Conservation (phyloP, 2,329 filamentous ascomycete genomes). For the Colletotrichum trifolii region DNA sequence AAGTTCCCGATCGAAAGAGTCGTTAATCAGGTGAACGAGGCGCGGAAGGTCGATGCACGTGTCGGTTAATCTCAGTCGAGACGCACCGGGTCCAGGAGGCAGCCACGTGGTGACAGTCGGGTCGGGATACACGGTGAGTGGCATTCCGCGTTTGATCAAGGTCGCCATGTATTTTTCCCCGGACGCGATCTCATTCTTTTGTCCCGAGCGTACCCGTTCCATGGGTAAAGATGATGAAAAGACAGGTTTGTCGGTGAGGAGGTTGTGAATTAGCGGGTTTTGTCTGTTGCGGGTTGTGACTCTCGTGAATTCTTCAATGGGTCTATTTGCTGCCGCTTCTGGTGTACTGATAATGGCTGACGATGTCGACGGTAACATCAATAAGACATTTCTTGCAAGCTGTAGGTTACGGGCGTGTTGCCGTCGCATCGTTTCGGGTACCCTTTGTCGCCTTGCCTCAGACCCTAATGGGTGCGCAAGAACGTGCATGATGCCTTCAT, state of each 20-base stretch:
- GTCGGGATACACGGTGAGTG: constrained; percentile 84
- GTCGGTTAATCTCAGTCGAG: constrained; percentile 79
- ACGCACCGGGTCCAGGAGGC: constrained; percentile 68
- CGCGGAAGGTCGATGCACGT: constrained; percentile 84
- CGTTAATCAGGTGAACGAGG: constrained; percentile 88
- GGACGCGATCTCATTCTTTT: constrained; percentile 22
- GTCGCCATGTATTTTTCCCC: constrained; percentile 67
- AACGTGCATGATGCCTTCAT: constrained; percentile 72
- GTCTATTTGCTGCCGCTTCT: constrained; percentile 73
- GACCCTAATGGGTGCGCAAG: constrained; percentile 50
- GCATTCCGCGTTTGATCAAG: constrained; percentile 91
- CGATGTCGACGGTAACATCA: constrained; percentile 82
- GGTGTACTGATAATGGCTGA: constrained; percentile 93
- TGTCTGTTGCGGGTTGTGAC: constrained; percentile 66
- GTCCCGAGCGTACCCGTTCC: constrained; percentile 64
- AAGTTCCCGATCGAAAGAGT: constrained; percentile 88
- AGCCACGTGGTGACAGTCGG: constrained; percentile 74
- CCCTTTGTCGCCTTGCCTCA: constrained; percentile 16
- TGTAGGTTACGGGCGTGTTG: constrained; percentile 74
- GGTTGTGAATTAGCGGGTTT: constrained; percentile 94
- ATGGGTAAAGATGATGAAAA: constrained; percentile 91
- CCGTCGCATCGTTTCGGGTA: constrained; percentile 16
- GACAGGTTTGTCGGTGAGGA: constrained; percentile 93
- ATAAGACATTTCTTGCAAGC: constrained; percentile 75
- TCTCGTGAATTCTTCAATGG: constrained; percentile 53